Evolutionary conservation across 805 yeast species (phyloP), one percentile per base, ranked within the genome.

Genomic region (Yamadazyma scolyti): DNA sequence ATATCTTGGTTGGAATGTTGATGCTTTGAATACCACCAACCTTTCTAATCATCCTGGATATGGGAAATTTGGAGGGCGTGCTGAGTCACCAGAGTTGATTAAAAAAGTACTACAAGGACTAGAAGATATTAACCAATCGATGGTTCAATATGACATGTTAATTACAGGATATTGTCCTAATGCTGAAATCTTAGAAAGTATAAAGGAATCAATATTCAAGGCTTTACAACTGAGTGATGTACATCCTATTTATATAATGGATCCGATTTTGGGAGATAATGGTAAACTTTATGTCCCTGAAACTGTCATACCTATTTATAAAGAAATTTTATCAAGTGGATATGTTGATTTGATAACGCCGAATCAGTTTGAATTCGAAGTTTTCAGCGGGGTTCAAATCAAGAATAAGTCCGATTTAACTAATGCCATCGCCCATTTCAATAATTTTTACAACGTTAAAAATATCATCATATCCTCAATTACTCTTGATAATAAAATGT

Each of bases 191-290:
- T 68, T 84, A 4, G 77, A 68, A 22, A 26, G 33, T 6, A 20
- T 37, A 4, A 27, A 34, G 14, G 20, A 21, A 9, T 13, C 15
- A 18, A 18, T 38, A 5, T 68, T 68, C 23, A 50, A 64, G 9
- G 13, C 16, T 7, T 29, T 29, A 11, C 44, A 52, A 26, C 50
- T 77, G 37, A 31, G 37, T 53, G 27, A 27, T 20, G 60, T 28
- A 18, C 17, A 20, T 2, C 60, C 73, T 0, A 56, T 73, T 11
- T 77, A 90, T 79, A 68, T 89, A 4, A 52, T 90, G 29, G 97
- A 90, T 53, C 97, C 97, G 1, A 93, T 90, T 1, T 59, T 90
- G 52, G 97, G 97, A 9, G 97, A 90, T 50, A 81, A 86, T 45
- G 96, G 96, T 1, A 70, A 65, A 35, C 56, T 88, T 3, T 90